Base-by-base conservation (phyloP, 352 stramenopile species). In the Elongisporangium senticosum region DNA sequence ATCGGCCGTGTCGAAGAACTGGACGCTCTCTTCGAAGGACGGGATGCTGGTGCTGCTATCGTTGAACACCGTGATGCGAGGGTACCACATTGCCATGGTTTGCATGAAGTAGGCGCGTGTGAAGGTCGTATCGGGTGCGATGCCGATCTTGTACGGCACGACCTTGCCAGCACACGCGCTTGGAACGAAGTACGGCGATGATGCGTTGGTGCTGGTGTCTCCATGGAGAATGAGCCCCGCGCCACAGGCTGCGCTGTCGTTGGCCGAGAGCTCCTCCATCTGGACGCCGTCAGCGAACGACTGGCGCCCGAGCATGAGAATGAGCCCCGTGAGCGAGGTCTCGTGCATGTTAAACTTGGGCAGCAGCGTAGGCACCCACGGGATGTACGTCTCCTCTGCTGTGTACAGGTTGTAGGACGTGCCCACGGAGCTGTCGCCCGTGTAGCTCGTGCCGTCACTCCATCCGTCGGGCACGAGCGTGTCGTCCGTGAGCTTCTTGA, bases 101-200 rank as follows among this genome's bases (percentile, higher is more conserved):
- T 70, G 50, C 28, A 69, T 49, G 57, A 89, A 89, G 63, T 89
- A 89, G 19, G 74, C 56, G 40, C 73, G 65, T 33, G 79, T 87
- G 56, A 86, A 89, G 6, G 66, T 59, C 21, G 67, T 75, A 53
- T 87, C 68, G 3, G 79, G 76, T 0, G 49, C 68, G 51, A 89
- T 84, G 2, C 40, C 79, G 56, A 87, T 69, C 58, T 89, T 88
- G 59, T 74, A 84, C 0, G 79, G 79, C 51, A 74, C 68, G 7
- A 87, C 71, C 15, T 79, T 77, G 43, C 61, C 54, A 0, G 43
- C 62, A 22, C 79, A 87, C 24, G 58, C 69, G 0, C 17, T 56
- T 0, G 75, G 75, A 1, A 86, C 28, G 7, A 53, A 51, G 58
- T 70, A 78, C 2, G 63, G 55, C 10, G 73, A 83, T 11, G 64